Evolutionary conservation across 768 basidiomycete species (phyloP).

Genomic region (Phlebiopsis flavidoalba): DNA sequence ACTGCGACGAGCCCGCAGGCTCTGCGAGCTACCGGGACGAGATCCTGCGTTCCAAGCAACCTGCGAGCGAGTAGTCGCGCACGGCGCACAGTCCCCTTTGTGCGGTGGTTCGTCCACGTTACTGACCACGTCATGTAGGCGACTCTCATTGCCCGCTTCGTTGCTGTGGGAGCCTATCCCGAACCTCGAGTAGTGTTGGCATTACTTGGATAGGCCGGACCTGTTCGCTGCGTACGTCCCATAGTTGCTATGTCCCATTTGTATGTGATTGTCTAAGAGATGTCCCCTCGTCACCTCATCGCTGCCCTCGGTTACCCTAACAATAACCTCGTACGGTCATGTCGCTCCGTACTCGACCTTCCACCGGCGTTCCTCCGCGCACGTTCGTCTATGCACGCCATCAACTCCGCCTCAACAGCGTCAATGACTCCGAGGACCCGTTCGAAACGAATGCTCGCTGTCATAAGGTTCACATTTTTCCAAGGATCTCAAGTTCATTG

Average conservation of each 20-base stretch:
- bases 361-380: neutral
- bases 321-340: neutral
- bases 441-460: slow-evolving; percentile 94
- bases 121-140: slow-evolving; percentile 41
- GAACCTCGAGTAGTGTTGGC: slow-evolving; percentile 96
- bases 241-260: neutral
- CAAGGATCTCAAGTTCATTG: slow-evolving; percentile 92
- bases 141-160: slow-evolving; percentile 88
- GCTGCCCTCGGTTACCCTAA: neutral
- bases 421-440: slow-evolving; percentile 90
- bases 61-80: neutral
- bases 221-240: slow-evolving; percentile 80
- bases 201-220: slow-evolving; percentile 88
- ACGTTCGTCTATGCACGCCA: neutral
- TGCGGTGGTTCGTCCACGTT: neutral
- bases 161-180: slow-evolving; percentile 91
- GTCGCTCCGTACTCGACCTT: neutral
- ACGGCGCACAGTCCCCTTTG: neutral
- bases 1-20: no score
- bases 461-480: slow-evolving; percentile 83
- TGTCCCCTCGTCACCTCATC: neutral
- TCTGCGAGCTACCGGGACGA: neutral
- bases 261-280: neutral
- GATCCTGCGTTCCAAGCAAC: neutral
- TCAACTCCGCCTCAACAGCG: slow-evolving; percentile 37